phyloP scores from a whole-genome alignment of 129 eudicot genomes.

The Flaveria brownii region DNA sequence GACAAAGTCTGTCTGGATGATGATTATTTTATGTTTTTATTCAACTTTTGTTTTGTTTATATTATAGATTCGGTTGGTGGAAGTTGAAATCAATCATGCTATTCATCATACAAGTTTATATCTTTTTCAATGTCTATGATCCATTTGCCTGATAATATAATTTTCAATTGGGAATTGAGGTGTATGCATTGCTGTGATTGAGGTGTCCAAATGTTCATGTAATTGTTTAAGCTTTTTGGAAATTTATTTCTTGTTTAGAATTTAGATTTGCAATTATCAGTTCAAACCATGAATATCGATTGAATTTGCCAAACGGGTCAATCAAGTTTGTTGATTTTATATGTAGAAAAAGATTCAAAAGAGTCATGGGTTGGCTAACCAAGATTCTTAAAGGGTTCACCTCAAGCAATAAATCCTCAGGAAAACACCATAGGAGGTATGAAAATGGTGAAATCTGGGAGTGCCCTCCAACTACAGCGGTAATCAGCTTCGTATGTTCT shows the following conservation, averaged over 20 bases:
- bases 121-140: conserved; percentile 7
- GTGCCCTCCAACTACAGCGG: conserved; percentile 66
- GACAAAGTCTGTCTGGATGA: conserved; percentile 43
- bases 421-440: conserved; percentile 70
- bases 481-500: conserved; percentile 30
- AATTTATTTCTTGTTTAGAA: conserved; percentile 8
- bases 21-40: conserved; percentile 21
- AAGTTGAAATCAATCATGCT: conserved; percentile 29
- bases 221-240: conserved; percentile 17
- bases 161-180: conserved; percentile 18
- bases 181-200: conserved; percentile 35
- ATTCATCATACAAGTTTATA: conserved; percentile 11
- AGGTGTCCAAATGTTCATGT: conserved; percentile 33
- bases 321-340: conserved; percentile 19
- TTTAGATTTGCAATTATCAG: conserved; percentile 3
- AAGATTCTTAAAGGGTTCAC: conserved; percentile 62
- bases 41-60: conserved; percentile 3
- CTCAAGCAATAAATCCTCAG: conserved; percentile 60
- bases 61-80: conserved; percentile 32
- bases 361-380: conserved; percentile 85
- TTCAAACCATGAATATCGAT: conserved; percentile 1
- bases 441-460: conserved; percentile 62
- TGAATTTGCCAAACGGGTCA: conserved; percentile 23
- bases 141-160: background rate
- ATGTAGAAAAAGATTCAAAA: conserved; percentile 37